phyloP scores from a whole-genome alignment of 1,139 yeast species.

The Yamadazyma triangularis region DNA sequence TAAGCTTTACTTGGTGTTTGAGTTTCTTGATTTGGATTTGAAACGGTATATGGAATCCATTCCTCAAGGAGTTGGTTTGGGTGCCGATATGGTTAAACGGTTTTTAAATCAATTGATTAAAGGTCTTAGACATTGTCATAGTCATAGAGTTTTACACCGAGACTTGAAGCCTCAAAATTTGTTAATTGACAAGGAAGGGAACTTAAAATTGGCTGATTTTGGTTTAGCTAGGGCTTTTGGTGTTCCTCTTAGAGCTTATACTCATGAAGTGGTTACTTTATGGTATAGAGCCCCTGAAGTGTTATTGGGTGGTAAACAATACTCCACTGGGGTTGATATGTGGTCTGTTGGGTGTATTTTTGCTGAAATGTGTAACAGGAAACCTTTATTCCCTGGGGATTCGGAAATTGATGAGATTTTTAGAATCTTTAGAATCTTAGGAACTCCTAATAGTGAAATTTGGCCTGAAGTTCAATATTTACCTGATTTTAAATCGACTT shows the following conservation, averaged over 20 bases:
- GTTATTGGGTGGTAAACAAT: constrained; percentile 91
- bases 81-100: constrained; percentile 83
- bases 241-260: constrained; percentile 91
- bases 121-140: constrained; percentile 93
- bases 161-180: constrained; percentile 96
- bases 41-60: constrained; percentile 96
- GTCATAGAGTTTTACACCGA: constrained; percentile 91
- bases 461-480: constrained; percentile 97
- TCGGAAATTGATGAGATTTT: constrained; percentile 97
- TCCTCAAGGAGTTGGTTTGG: constrained; percentile 88
- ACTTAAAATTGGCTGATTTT: constrained; percentile 91
- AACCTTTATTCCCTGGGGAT: constrained; percentile 96
- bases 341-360: constrained; percentile 99
- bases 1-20: constrained; percentile 89
- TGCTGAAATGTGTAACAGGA: constrained; percentile 97
- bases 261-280: constrained; percentile 95
- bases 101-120: constrained; percentile 90
- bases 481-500: constrained; percentile 93
- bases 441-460: constrained; percentile 88
- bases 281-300: constrained; percentile 99
- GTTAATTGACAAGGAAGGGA: constrained; percentile 91
- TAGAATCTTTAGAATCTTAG: constrained; percentile 86
- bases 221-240: constrained; percentile 98
- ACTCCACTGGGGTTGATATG: constrained; percentile 97
- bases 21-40: constrained; percentile 87